Evolutionary conservation across 140 eudicot species (phyloP).

Genomic region (Bidens hawaiensis): DNA sequence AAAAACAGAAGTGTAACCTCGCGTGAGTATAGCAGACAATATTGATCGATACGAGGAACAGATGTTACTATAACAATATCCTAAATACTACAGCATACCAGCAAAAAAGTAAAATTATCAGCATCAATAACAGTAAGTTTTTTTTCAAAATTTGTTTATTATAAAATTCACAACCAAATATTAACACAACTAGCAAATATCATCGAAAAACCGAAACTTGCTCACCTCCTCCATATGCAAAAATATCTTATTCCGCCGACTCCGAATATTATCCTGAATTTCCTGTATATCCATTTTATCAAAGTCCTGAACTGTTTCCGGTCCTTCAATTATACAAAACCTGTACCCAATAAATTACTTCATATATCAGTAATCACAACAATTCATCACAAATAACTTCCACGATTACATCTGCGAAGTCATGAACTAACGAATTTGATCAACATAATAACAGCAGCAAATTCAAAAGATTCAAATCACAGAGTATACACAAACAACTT

Average conservation of each 20-base stretch:
- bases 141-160: no score
- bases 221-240: constrained; percentile 93
- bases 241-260: constrained; percentile 79
- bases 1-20: not conserved
- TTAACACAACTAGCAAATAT: not conserved
- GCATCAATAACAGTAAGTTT: not conserved
- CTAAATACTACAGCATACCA: not conserved
- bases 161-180: no score
- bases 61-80: not conserved
- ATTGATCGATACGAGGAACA: not conserved
- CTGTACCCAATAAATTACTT: constrained; percentile 35
- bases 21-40: not conserved
- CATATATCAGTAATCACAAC: not conserved
- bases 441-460: no score
- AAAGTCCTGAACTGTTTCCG: constrained; percentile 88
- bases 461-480: no score
- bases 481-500: not conserved
- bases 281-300: constrained; percentile 85
- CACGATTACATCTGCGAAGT: no score
- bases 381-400: no score
- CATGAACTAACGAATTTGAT: no score
- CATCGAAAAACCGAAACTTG: no score
- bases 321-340: constrained; percentile 93
- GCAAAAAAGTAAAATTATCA: not conserved
- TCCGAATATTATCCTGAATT: constrained; percentile 74